Conservation (phyloP, 2,329 filamentous ascomycete species). For the Akanthomyces dipterigenus region DNA sequence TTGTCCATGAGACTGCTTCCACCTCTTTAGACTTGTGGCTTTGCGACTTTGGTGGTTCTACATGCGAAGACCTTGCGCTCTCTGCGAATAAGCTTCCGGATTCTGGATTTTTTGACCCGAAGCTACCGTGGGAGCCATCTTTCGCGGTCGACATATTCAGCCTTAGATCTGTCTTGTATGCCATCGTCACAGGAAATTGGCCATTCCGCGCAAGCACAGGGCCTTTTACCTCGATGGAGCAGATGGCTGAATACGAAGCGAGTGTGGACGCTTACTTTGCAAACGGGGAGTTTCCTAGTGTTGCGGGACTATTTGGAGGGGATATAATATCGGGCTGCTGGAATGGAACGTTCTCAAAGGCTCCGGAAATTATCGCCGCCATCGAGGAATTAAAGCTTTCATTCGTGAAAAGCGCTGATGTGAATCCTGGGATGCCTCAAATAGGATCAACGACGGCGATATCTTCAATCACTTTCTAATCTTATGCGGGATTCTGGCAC, state of each 20-base stretch:
- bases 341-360: not conserved
- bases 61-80: slow-evolving; percentile 21
- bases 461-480: too few relatives aligned
- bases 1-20: slow-evolving; percentile 22
- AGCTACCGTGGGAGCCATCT: too few relatives aligned
- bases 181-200: slow-evolving; percentile 16
- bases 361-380: not conserved
- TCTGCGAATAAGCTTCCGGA: slow-evolving; percentile 13
- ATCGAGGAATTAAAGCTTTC: not conserved
- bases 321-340: not conserved
- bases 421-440: too few relatives aligned
- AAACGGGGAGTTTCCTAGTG: slow-evolving; percentile 12
- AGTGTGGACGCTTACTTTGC: slow-evolving; percentile 13
- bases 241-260: slow-evolving; percentile 13
- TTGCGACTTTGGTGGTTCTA: slow-evolving; percentile 27
- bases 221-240: slow-evolving; percentile 13
- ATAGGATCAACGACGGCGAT: too few relatives aligned
- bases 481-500: too few relatives aligned
- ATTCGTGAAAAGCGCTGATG: too few relatives aligned
- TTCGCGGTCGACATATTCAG: slow-evolving; percentile 15
- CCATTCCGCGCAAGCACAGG: slow-evolving; percentile 8
- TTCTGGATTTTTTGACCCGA: too few relatives aligned
- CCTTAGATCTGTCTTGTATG: slow-evolving; percentile 17
- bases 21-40: slow-evolving; percentile 25
- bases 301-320: slow-evolving; percentile 1